Percentiles rank a stretch among this genome's conserved stretches.
These are phyloP conservation scores for Puccinia coronata DNA, from an alignment of 1,284 basidiomycete species.

Conservation along the genomic window DNA sequence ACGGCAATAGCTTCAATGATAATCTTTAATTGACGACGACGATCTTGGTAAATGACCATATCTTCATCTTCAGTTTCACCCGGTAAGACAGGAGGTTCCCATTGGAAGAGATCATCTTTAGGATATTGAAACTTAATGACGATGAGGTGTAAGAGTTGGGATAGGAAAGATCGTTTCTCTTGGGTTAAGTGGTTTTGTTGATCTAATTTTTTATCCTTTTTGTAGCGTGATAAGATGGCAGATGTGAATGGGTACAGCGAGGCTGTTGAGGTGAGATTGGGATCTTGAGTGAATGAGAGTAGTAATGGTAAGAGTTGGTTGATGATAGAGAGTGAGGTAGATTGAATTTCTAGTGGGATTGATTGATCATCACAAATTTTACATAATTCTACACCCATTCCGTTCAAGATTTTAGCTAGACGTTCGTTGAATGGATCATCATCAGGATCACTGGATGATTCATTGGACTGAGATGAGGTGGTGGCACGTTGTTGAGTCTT, in stretches of 20 bases:
- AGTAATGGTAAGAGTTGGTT: constrained; percentile 75
- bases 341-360: constrained; percentile 61
- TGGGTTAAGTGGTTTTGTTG: constrained; percentile 68
- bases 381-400: constrained; percentile 77
- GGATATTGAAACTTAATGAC: constrained; percentile 70
- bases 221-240: constrained; percentile 76
- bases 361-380: constrained; percentile 71
- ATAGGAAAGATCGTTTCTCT: constrained; percentile 76
- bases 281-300: constrained; percentile 84
- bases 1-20: constrained; percentile 78
- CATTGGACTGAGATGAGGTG: constrained; percentile 70
- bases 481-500: constrained; percentile 69
- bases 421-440: constrained; percentile 85
- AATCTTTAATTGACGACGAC: constrained; percentile 82
- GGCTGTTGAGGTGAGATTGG: constrained; percentile 79
- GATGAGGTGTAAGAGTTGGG: constrained; percentile 75
- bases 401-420: constrained; percentile 80
- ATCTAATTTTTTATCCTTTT: constrained; percentile 71
- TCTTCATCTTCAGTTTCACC: constrained; percentile 88
- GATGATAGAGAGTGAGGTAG: constrained; percentile 71
- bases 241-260: constrained; percentile 80
- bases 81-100: constrained; percentile 79
- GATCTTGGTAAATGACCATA: constrained; percentile 75
- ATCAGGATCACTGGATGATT: constrained; percentile 54
- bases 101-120: constrained; percentile 69